phyloP scores from a whole-genome alignment of 2,329 filamentous ascomycete species.

The Monosporascus sp. region DNA sequence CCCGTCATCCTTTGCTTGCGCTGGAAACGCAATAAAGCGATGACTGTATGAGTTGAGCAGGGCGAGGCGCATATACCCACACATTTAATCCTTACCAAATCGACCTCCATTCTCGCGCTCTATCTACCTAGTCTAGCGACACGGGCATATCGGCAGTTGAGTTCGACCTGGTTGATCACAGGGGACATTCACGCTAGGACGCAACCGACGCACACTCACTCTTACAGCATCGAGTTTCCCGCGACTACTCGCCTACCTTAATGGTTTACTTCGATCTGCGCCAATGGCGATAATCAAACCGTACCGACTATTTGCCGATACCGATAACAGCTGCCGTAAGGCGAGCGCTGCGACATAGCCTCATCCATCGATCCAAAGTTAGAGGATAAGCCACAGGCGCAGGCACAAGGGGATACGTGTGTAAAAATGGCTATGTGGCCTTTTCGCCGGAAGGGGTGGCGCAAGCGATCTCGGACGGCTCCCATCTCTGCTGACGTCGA shows the following conservation, averaged over 20 bases:
- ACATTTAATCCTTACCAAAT: not conserved
- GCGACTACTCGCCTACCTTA: constrained; percentile 9
- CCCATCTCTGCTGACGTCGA: constrained; percentile 15
- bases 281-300: constrained; percentile 28
- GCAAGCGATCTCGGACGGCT: constrained; percentile 45
- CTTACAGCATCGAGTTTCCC: constrained; percentile 4
- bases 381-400: constrained; percentile 3
- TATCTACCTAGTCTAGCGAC: not conserved
- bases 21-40: constrained; percentile 12
- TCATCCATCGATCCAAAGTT: constrained; percentile 5
- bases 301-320: constrained; percentile 18
- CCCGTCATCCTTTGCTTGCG: constrained; percentile 10
- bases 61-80: not conserved
- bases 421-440: constrained; percentile 73
- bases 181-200: not conserved
- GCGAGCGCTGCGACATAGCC: constrained; percentile 15
- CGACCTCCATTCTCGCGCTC: not conserved
- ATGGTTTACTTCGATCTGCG: constrained; percentile 18
- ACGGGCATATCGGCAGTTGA: too few relatives aligned
- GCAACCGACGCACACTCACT: not conserved
- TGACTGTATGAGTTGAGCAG: not conserved
- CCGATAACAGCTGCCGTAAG: constrained; percentile 20
- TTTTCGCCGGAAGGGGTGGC: constrained; percentile 70
- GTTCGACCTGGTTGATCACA: not conserved
- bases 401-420: not conserved